Base-by-base conservation (phyloP, 768 basidiomycete species). In the Calocybe indica region DNA sequence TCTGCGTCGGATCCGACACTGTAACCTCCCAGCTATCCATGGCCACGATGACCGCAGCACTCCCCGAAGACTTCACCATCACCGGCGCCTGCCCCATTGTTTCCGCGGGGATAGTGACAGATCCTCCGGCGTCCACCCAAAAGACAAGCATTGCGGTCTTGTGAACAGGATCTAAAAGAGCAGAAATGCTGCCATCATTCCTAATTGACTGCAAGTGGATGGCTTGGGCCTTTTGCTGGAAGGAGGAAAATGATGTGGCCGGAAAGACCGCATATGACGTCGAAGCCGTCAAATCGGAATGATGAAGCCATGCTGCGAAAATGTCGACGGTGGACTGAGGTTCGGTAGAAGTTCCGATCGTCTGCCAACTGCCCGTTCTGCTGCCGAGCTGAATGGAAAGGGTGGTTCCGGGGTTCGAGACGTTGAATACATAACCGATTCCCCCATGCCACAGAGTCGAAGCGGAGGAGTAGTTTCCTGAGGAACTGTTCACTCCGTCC, bases 1-100 rank as follows among this genome's bases (percentile, higher is more conserved):
- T 68, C 57, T 88, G 85, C 1, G 81, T 80, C 4, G 85, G 85
- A 58, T 88, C 85, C 1, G 84, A 76, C 8, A 85, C 71, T 0
- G 75, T 77, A 32, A 88, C 52, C 15, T 64, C 66, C 34, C 74
- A 68, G 1, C 67, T 63, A 8, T 63, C 53, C 14, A 71, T 38
- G 10, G 68, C 58, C 50, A 75, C 74, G 6, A 80, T 69, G 10
- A 82, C 46, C 2, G 67, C 70, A 5, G 69, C 57, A 14, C 75
- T 76, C 7, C 63, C 73, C 36, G 66, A 69, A 1, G 67, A 55
- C 12, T 65, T 58, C 28, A 73, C 52, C 3, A 62, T 69, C 46
- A 72, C 57, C 2, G 62, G 47, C 5, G 56, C 56, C 11, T 46
- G 50, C 3, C 46, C 53, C 14, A 33, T 49, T 1, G 53, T 45